Evolutionary conservation across 768 basidiomycete genomes (phyloP).

Genomic region (Dacryopinax spathularia): DNA sequence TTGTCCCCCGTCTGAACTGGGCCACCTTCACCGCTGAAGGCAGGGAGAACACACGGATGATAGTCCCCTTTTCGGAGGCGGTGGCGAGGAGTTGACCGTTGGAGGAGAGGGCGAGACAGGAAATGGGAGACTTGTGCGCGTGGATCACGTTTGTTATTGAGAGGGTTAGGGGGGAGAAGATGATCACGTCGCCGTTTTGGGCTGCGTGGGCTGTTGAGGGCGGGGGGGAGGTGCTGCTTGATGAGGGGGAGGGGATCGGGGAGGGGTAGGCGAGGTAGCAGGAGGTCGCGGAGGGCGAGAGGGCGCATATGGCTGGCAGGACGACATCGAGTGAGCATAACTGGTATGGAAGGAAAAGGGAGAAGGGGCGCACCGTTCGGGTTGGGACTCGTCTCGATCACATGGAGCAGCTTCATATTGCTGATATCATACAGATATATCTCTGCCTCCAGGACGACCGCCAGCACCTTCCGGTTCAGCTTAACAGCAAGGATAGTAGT

Average conservation of each 20-base stretch:
- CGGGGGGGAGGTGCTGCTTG: constrained; percentile 29
- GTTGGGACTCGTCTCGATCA: constrained; percentile 92
- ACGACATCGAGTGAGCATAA: background rate
- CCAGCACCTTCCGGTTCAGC: constrained; percentile 89
- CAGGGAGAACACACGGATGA: constrained; percentile 86
- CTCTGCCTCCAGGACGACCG: constrained; percentile 91
- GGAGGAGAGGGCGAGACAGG: constrained; percentile 70
- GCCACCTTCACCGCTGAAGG: constrained; percentile 88
- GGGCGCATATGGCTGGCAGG: constrained; percentile 76
- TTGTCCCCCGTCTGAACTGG: constrained; percentile 84
- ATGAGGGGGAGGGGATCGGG: constrained; percentile 70
- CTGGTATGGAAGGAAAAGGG: background rate
- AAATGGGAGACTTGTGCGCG: constrained; percentile 89
- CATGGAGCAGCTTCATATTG: constrained; percentile 94
- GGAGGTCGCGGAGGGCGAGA: constrained; percentile 84
- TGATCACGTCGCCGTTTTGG: constrained; percentile 73
- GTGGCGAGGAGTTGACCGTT: constrained; percentile 85
- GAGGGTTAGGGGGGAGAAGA: constrained; percentile 86
- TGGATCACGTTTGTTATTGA: constrained; percentile 91
- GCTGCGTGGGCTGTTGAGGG: constrained; percentile 26
- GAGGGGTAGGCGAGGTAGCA: constrained; percentile 95
- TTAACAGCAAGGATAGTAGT: constrained; percentile 95
- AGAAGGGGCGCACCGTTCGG: constrained; percentile 56
- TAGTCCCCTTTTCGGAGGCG: constrained; percentile 87
- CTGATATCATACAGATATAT: constrained; percentile 99